A percentile compares a stretch with the other conserved stretches of the same genome.
These are phyloP conservation scores for Mycogone perniciosa DNA, from an alignment of 2,329 filamentous ascomycete species.

Conservation along the genomic window DNA sequence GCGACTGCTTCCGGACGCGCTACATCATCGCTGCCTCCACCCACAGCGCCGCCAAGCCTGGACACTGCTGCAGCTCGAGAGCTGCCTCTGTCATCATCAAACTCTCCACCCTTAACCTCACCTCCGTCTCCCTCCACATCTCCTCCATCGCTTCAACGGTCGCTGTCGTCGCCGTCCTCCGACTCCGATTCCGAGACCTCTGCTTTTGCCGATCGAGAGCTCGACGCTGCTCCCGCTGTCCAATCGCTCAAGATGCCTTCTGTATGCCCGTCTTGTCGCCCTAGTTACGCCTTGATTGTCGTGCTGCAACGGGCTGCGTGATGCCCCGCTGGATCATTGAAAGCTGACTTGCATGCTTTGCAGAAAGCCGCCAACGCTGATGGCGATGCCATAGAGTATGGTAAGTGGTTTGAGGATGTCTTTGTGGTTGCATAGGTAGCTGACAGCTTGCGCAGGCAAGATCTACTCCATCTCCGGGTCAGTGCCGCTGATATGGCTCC, in stretches of 20 bases:
- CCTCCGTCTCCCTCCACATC: slow-evolving; percentile 27
- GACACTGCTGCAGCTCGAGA: slow-evolving; percentile 24
- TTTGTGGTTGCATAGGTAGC: slow-evolving; percentile 6
- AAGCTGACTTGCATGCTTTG: slow-evolving; percentile 17
- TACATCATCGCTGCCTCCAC: slow-evolving; percentile 30
- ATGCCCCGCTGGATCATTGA: slow-evolving; percentile 14
- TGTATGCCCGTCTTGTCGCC: slow-evolving; percentile 34
- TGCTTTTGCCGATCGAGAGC: slow-evolving; percentile 20
- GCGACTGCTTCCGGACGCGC: slow-evolving; percentile 14
- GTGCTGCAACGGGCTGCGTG: neutral
- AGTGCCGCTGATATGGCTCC: slow-evolving; percentile 24
- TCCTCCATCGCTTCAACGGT: slow-evolving; percentile 25
- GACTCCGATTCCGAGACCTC: slow-evolving; percentile 19
- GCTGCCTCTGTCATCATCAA: slow-evolving; percentile 31
- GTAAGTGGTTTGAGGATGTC: slow-evolving; percentile 27
- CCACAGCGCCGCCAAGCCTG: slow-evolving; percentile 9
- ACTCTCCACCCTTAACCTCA: slow-evolving; percentile 35
- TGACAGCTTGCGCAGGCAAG: slow-evolving; percentile 41
- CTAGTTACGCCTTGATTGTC: neutral
- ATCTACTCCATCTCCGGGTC: slow-evolving; percentile 58
- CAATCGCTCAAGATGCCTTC: slow-evolving; percentile 46
- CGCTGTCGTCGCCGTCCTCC: slow-evolving; percentile 17
- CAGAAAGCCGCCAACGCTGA: slow-evolving; percentile 31
- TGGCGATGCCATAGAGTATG: slow-evolving; percentile 33
- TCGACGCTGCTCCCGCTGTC: slow-evolving; percentile 21